Evolutionary conservation across 139 green algal species (phyloP).

Genomic region (Zygnema cylindricum): DNA sequence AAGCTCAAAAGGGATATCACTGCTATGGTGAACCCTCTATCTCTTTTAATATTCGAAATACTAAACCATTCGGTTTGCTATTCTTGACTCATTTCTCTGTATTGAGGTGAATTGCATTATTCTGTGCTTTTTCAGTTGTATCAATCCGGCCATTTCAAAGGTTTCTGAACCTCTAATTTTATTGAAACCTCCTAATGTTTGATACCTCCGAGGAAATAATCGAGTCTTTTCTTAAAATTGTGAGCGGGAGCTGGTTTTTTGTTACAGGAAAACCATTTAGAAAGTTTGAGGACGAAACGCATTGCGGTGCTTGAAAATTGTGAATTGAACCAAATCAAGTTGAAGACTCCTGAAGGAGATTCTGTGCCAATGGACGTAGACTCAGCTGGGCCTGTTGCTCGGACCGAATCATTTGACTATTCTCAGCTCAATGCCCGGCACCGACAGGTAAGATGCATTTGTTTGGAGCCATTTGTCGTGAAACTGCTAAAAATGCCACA

Average conservation of each 20-base stretch:
- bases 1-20: slow-evolving; percentile 62
- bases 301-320: slow-evolving; percentile 28
- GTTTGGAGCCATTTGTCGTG: too few species aligned
- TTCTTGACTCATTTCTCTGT: too few species aligned
- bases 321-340: slow-evolving; percentile 63
- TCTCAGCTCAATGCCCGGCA: slow-evolving; percentile 27
- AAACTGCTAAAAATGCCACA: too few species aligned
- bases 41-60: too few species aligned
- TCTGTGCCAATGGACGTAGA: slow-evolving; percentile 46
- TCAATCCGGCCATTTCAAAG: too few species aligned
- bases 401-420: slow-evolving; percentile 28
- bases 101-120: too few species aligned
- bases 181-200: too few species aligned
- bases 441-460: slow-evolving; percentile 43
- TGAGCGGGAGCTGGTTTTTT: background rate
- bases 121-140: too few species aligned
- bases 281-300: slow-evolving; percentile 55
- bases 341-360: slow-evolving; percentile 32
- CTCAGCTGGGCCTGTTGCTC: background rate
- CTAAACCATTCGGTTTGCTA: too few species aligned
- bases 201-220: too few species aligned
- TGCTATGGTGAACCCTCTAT: slow-evolving; percentile 30
- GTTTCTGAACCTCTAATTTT: too few species aligned
- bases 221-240: too few species aligned
- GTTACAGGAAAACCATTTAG: slow-evolving; percentile 45